Conservation (phyloP, 1,284 basidiomycete species). For the Blastosporella zonata region DNA sequence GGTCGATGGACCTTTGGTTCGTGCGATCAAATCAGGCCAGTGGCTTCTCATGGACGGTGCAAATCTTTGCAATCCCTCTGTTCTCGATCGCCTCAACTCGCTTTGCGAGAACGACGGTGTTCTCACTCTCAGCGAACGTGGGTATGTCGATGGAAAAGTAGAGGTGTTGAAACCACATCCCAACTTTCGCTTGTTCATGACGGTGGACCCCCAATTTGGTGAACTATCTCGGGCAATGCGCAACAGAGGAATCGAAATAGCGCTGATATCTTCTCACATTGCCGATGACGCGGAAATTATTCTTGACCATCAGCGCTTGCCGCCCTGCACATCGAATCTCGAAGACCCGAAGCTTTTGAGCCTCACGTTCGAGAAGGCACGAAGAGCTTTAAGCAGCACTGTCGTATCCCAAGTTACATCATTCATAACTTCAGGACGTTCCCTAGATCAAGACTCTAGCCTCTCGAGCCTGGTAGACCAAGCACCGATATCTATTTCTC, state of each 20-base stretch:
- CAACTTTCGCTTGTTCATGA: slow-evolving; percentile 93
- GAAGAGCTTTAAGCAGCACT: slow-evolving; percentile 34
- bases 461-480: slow-evolving; percentile 41
- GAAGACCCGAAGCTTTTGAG: slow-evolving; percentile 14
- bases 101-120: slow-evolving; percentile 88
- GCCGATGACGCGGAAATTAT: slow-evolving; percentile 48
- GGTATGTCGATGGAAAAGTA: slow-evolving; percentile 76
- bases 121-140: slow-evolving; percentile 87
- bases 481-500: slow-evolving; percentile 27
- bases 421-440: slow-evolving; percentile 31
- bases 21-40: slow-evolving; percentile 81
- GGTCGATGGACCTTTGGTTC: slow-evolving; percentile 93
- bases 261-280: slow-evolving; percentile 36
- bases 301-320: slow-evolving; percentile 49
- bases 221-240: slow-evolving; percentile 98
- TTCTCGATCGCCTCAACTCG: slow-evolving; percentile 95
- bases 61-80: slow-evolving; percentile 93
- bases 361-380: slow-evolving; percentile 31
- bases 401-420: slow-evolving; percentile 2
- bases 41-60: slow-evolving; percentile 95
- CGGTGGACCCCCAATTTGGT: slow-evolving; percentile 86
- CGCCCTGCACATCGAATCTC: slow-evolving; percentile 23
- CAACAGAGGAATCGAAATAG: slow-evolving; percentile 93
- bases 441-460: slow-evolving; percentile 47
- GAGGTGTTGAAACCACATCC: slow-evolving; percentile 82